Evolutionary conservation across 805 yeast genomes (phyloP).

Genomic region (Starmerella sp.): DNA sequence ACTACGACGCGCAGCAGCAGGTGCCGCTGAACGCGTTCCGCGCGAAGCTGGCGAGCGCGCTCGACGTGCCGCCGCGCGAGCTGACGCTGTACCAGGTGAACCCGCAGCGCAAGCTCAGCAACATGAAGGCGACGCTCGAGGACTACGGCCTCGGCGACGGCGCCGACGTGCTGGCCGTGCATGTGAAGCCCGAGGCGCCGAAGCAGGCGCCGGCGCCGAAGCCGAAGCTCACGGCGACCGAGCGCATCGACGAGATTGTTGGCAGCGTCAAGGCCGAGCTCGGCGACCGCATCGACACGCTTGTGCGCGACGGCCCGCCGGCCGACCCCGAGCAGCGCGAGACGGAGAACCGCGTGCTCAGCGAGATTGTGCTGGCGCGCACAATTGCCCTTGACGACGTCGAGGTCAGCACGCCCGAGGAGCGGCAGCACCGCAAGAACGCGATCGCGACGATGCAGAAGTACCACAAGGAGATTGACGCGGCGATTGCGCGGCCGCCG

Average conservation of each 20-base stretch:
- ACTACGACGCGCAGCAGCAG: slow-evolving; percentile 39
- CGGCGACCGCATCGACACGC: slow-evolving; percentile 20
- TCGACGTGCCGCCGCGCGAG: slow-evolving; percentile 34
- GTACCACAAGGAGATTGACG: slow-evolving; percentile 26
- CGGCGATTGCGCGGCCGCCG: slow-evolving; percentile 12
- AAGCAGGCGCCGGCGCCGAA: slow-evolving; percentile 12
- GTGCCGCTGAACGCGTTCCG: slow-evolving; percentile 56
- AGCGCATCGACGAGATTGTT: slow-evolving; percentile 24
- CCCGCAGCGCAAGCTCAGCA: slow-evolving; percentile 18
- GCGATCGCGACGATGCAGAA: slow-evolving; percentile 28
- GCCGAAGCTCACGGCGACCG: slow-evolving; percentile 14
- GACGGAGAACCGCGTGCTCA: slow-evolving; percentile 27
- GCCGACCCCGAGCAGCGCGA: slow-evolving; percentile 21
- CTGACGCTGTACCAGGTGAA: slow-evolving; percentile 15
- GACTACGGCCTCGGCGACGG: slow-evolving; percentile 19
- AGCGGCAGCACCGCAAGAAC: slow-evolving; percentile 26
- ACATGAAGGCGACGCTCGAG: slow-evolving; percentile 15
- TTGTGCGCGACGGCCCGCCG: slow-evolving; percentile 20
- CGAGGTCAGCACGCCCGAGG: slow-evolving; percentile 27
- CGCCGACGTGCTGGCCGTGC: slow-evolving; percentile 23
- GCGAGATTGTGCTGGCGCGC: slow-evolving; percentile 29
- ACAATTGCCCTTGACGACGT: slow-evolving; percentile 29
- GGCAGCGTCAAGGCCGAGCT: slow-evolving; percentile 23
- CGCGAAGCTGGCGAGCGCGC: slow-evolving; percentile 42
- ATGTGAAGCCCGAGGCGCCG: neutral